Base-by-base conservation (phyloP, 163 green algal species). In the Prototheca cutis region DNA sequence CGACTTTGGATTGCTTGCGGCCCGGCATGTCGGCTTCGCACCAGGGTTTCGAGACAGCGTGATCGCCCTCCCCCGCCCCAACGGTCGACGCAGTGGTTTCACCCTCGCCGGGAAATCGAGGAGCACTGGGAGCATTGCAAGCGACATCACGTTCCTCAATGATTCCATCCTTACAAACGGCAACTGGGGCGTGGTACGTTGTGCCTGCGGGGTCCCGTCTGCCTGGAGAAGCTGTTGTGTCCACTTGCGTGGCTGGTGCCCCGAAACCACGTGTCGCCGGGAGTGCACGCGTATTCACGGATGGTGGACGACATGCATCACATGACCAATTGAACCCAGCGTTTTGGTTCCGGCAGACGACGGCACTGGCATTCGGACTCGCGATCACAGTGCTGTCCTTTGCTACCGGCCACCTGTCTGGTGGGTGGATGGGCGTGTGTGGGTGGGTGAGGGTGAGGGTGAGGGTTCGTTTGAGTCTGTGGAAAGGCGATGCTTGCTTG, bases 361-460 rank as follows among this genome's bases (percentile, higher is more conserved):
- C 60, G 2, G 66, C 66, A 1, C 52, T 73, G 39, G 66, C 66
- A 23, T 74, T 74, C 40, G 66, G 66, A 1, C 25, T 68, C 13
- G 47, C 66, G 40, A 74, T 74, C 55, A 74, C 47, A 23, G 66
- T 74, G 23, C 60, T 74, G 27, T 52, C 40, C 10, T 74, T 61
- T 17, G 59, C 60, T 0, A 74, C 59, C 3, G 36, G 24, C 6
- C 66, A 74, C 27, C 15, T 69, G 25, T 69, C 60, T 13, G 66
- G 66, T 40, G 53, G 40, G 29, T 36, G 60, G 34, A 36, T 33
- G 40, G 1, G n/a, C 3, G 21, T 17, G 53, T 10, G 18, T 7
- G 30, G 3, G 10, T 15, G 21, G 29, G 29, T 45, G 30, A 13
- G 36, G 36, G 36, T 45, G 36, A 13, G 36, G 8, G 13, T 8